Conservation (phyloP, 129 eudicot genomes). For the Arctium lappa region DNA sequence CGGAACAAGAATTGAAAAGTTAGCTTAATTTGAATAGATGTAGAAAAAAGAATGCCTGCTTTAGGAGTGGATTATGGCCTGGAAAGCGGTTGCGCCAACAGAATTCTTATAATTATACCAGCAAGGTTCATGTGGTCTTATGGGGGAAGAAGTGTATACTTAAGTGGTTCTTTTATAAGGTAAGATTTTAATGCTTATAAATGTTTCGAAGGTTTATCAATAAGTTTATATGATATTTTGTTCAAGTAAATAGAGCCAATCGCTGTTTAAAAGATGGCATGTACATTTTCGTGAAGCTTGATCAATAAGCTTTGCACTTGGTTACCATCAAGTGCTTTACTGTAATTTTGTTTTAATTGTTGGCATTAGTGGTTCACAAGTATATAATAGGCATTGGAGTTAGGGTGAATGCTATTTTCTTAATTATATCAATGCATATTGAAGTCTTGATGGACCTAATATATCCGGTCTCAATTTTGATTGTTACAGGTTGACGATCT, state of each 20-base stretch:
- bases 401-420: neutral
- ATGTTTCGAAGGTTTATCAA: neutral
- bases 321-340: slow-evolving; percentile 70
- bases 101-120: slow-evolving; percentile 50
- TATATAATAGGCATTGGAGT: neutral
- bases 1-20: slow-evolving; percentile 5
- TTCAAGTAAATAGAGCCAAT: neutral
- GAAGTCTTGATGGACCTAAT: no score
- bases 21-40: slow-evolving; percentile 10
- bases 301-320: slow-evolving; percentile 82
- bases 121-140: slow-evolving; percentile 87
- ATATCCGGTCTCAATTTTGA: no score
- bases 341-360: neutral
- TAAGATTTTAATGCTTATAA: slow-evolving; percentile 24
- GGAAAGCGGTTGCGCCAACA: slow-evolving; percentile 41
- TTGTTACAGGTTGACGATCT: no score
- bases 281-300: slow-evolving; percentile 41
- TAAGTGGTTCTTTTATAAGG: slow-evolving; percentile 85
- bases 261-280: neutral
- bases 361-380: neutral
- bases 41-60: slow-evolving; percentile 34
- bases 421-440: no score
- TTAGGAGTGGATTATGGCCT: slow-evolving; percentile 55
- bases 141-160: slow-evolving; percentile 77
- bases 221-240: slow-evolving; percentile 13